phyloP scores from a whole-genome alignment of 2,329 filamentous ascomycete species.

The Sporothrix curviconia region DNA sequence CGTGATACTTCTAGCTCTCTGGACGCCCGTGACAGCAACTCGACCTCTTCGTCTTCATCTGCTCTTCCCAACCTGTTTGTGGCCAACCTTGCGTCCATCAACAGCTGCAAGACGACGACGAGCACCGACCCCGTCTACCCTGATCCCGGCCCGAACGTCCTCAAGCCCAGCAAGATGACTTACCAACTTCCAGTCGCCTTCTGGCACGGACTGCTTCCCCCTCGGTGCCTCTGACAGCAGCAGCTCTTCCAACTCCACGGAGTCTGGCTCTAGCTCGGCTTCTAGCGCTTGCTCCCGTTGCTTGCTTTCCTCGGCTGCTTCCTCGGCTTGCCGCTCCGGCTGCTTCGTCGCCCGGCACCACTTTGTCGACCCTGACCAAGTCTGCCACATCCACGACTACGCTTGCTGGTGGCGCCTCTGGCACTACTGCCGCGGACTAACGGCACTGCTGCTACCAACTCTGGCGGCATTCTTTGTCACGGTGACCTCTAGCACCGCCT shows the following conservation, averaged over 20 bases:
- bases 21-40: neutral
- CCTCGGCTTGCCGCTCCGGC: slow-evolving; percentile 10
- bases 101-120: slow-evolving; percentile 20
- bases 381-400: neutral
- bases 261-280: slow-evolving; percentile 21
- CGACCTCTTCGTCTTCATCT: neutral
- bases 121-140: slow-evolving; percentile 23
- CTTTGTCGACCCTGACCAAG: neutral
- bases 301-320: slow-evolving; percentile 4
- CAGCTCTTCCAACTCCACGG: slow-evolving; percentile 4
- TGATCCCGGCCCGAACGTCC: slow-evolving; percentile 22
- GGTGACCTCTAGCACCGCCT: neutral
- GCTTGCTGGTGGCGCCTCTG: neutral
- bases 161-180: slow-evolving; percentile 21
- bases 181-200: slow-evolving; percentile 15
- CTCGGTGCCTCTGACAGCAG: slow-evolving; percentile 4
- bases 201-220: slow-evolving; percentile 20
- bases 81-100: slow-evolving; percentile 41
- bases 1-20: slow-evolving; percentile 15
- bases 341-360: slow-evolving; percentile 18
- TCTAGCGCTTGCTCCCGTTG: slow-evolving; percentile 25
- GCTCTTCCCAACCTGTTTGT: slow-evolving; percentile 51
- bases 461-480: too few relatives aligned
- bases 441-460: slow-evolving; percentile 6
- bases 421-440: neutral